Evolutionary conservation across 345 rosid species (phyloP), one percentile per base, ranked within the genome.

Genomic region (Litchi chinensis): DNA sequence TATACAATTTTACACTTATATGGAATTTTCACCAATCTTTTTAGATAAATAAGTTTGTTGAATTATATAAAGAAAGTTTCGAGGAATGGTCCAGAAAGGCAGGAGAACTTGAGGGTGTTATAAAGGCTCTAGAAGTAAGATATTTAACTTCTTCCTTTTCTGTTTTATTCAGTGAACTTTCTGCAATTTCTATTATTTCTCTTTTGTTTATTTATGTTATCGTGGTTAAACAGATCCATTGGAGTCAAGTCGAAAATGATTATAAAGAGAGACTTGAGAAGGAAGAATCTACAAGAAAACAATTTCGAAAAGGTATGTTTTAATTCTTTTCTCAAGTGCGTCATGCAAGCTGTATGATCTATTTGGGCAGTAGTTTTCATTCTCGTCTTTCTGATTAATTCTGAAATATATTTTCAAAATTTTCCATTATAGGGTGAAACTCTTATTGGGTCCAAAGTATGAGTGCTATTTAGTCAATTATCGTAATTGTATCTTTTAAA

Each of bases 1-100:
- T 26, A 26, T 26, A 59, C 21, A 21, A 19, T 8, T 16, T 21
- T 59, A 8, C n/a, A 59, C 7, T 67, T 85, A 50, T 73, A 73
- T 71, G 50, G 54, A 65, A 73, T 73, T 13, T 75, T 80, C 63
- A 15, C 70, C 66, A 44, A 41, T 40, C 4, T 76, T 10, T 80
- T 8, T 77, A 95, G 98, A 93, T 89, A 46, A 92, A 93, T 79
- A 94, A 90, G 85, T 98, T 96, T 77, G 95, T 89, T 77, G 97
- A 94, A 68, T 77, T 96, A 71, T 90, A 96, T 84, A 96, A 90
- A 84, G 97, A 94, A 88, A 89, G 95, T 79, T 94, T 93, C 0
- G 97, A 91, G 81, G 99, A 96, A 82, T 96, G 97, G 97, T 94
- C 98, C 64, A 84, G 85, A 78, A 94, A 94, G 91, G 95, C 97